A percentile compares a stretch with the other conserved stretches of the same genome.
Conservation (phyloP, 306 rosid genomes). For the Cucurbita moschata region DNA sequence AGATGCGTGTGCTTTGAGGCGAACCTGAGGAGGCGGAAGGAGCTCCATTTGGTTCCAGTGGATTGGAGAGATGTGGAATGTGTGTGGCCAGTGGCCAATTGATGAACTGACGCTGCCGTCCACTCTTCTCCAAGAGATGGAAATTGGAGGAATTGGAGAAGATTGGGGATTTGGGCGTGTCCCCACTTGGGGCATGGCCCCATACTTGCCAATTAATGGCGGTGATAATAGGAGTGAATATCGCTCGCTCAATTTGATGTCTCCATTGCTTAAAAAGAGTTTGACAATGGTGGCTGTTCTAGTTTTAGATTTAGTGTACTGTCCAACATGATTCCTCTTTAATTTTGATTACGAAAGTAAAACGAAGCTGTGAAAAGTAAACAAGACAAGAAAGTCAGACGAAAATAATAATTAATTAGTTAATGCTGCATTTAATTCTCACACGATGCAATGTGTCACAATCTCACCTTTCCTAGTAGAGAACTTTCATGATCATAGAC, state of each 20-base stretch:
- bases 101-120: not conserved
- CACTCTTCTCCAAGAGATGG: not conserved
- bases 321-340: not conserved
- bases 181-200: not conserved
- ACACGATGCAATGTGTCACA: no score
- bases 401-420: no score
- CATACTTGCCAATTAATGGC: not conserved
- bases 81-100: conserved; percentile 22
- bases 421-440: no score
- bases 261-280: not conserved
- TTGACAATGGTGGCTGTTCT: not conserved
- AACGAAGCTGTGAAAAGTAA: no score
- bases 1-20: conserved; percentile 13
- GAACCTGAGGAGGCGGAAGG: conserved; percentile 5
- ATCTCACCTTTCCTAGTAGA: no score
- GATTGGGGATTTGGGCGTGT: not conserved
- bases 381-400: no score
- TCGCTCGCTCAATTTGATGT: not conserved
- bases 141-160: not conserved
- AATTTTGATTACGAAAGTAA: no score
- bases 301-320: not conserved
- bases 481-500: no score
- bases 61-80: conserved; percentile 28
- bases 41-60: conserved; percentile 1
- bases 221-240: not conserved